phyloP scores from a whole-genome alignment of 78 protist species.

The slime mould (Dictyostelium discoideum) region DNA sequence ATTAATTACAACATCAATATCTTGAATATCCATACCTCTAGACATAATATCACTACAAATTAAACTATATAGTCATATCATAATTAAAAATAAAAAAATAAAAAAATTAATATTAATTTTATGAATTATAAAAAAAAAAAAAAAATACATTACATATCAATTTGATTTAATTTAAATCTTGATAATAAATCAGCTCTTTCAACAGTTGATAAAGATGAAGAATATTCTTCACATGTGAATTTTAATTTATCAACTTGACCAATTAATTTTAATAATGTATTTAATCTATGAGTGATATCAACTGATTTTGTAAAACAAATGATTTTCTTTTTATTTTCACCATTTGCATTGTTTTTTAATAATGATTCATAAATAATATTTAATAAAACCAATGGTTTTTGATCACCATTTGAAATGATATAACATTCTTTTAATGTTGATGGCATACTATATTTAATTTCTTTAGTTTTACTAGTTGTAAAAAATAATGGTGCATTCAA shows the following conservation, averaged over 20 bases:
- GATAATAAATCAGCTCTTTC: constrained; percentile 45
- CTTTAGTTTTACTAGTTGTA: constrained; percentile 37
- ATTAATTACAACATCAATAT: constrained; percentile 96
- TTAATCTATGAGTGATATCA: constrained; percentile 43
- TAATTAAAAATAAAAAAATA: neutral
- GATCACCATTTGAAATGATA: constrained; percentile 29
- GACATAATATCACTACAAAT: constrained; percentile 93
- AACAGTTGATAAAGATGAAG: constrained; percentile 4
- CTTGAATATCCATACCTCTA: constrained; percentile 98
- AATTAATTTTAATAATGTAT: constrained; percentile 39
- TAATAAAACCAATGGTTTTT: constrained; percentile 58
- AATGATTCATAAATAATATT: constrained; percentile 10
- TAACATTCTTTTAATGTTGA: constrained; percentile 44
- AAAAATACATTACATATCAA: constrained; percentile 30
- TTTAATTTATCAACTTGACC: neutral
- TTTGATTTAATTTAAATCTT: constrained; percentile 23
- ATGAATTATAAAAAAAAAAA: neutral
- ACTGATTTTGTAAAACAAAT: constrained; percentile 64
- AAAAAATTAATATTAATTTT: neutral
- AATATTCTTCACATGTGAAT: constrained; percentile 37
- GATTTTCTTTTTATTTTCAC: constrained; percentile 2
- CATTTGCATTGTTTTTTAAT: neutral
- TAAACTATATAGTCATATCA: constrained; percentile 17
- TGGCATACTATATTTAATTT: constrained; percentile 61
- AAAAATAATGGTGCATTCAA: constrained; percentile 73